Evolutionary conservation across 495 filamentous ascomycete genomes (phyloP).

Genomic region (Aspergillus indologenus): DNA sequence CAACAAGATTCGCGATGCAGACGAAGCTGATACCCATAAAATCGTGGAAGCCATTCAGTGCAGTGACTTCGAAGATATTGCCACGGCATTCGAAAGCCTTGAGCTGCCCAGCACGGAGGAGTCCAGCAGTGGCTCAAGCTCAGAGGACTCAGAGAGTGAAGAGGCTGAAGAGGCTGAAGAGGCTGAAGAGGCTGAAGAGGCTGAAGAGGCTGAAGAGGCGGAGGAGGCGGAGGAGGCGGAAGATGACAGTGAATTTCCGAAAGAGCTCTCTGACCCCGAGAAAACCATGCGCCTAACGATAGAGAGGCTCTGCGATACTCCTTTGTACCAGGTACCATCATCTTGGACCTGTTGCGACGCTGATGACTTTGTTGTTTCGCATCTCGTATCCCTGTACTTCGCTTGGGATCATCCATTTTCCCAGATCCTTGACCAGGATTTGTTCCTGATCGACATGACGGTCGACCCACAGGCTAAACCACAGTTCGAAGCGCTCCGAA

Average conservation of each 20-base stretch:
- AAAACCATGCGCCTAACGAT: slow-evolving; percentile 32
- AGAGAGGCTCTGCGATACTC: slow-evolving; percentile 38
- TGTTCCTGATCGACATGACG: slow-evolving; percentile 35
- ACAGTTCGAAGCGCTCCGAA: background rate
- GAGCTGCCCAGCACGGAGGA: slow-evolving; percentile 5
- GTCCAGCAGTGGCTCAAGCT: slow-evolving; percentile 20
- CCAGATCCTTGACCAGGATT: slow-evolving; percentile 34
- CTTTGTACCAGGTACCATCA: slow-evolving; percentile 33
- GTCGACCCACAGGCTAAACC: background rate
- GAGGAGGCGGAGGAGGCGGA: slow-evolving; percentile 2
- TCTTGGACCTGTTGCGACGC: slow-evolving; percentile 26
- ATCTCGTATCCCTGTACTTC: slow-evolving; percentile 29
- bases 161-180: slow-evolving; percentile 16
- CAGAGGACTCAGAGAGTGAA: slow-evolving; percentile 12
- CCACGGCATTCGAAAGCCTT: slow-evolving; percentile 21
- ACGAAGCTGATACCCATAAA: slow-evolving; percentile 22
- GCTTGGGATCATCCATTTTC: slow-evolving; percentile 41
- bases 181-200: too few species aligned
- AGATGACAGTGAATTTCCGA: slow-evolving; percentile 13
- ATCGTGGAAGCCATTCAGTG: slow-evolving; percentile 29
- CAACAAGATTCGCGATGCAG: slow-evolving; percentile 25
- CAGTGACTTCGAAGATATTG: slow-evolving; percentile 26
- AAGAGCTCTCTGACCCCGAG: slow-evolving; percentile 11
- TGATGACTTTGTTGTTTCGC: slow-evolving; percentile 26
- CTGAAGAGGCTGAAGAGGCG: too few species aligned